Evolutionary conservation across 306 rosid species (phyloP).

Genomic region (Bauhinia variegata): DNA sequence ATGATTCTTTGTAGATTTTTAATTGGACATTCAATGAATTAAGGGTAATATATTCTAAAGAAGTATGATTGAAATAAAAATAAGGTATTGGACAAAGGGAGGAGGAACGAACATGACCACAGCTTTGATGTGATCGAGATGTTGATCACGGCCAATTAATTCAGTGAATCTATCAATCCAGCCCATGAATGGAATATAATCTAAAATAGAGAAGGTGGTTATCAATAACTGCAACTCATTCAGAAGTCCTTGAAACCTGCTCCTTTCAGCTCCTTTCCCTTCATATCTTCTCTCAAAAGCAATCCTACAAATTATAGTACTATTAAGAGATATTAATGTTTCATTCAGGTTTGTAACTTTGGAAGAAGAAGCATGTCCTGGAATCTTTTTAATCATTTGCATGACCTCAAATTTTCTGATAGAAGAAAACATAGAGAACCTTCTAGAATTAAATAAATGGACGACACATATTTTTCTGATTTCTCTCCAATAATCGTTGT

Average conservation of each 20-base stretch:
- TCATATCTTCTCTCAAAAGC: constrained; percentile 42
- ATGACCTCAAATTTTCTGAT: constrained; percentile 31
- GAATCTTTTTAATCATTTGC: constrained; percentile 16
- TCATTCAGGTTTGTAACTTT: neutral
- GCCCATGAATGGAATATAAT: constrained; percentile 47
- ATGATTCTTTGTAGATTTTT: too few relatives aligned
- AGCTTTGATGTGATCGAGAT: too few relatives aligned
- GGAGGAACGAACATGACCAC: too few relatives aligned
- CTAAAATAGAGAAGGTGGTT: constrained; percentile 24
- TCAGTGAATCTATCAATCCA: too few relatives aligned
- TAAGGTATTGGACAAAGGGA: too few relatives aligned
- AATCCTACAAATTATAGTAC: constrained; percentile 39
- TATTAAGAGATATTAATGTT: constrained; percentile 19
- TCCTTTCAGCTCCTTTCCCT: constrained; percentile 13
- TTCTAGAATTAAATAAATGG: constrained; percentile 39
- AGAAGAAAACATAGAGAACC: constrained; percentile 25
- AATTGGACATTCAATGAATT: too few relatives aligned
- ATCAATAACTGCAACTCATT: constrained; percentile 18
- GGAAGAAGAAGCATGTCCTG: constrained; percentile 21
- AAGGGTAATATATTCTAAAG: too few relatives aligned
- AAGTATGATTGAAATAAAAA: too few relatives aligned
- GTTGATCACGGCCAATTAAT: too few relatives aligned
- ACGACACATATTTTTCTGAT: constrained; percentile 38
- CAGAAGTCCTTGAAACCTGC: constrained; percentile 35
- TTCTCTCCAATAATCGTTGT: constrained; percentile 49